Base-by-base conservation (phyloP, 139 green algal species). In the Spirogloea muscicola region DNA sequence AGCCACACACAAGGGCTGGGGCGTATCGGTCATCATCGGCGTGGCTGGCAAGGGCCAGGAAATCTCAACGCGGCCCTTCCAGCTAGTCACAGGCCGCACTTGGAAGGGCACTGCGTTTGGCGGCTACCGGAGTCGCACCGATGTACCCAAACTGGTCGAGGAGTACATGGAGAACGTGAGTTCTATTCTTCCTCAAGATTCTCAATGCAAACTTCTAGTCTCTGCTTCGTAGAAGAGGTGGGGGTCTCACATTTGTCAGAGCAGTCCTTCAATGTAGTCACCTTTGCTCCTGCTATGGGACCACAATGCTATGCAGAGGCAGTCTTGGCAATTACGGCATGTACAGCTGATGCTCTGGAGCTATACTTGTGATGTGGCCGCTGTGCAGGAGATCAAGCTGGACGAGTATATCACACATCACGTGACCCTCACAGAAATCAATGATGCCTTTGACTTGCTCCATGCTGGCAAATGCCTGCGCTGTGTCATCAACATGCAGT, bases 81-180 rank as follows among this genome's bases (percentile, higher is more conserved):
- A 98, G 85, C 88, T 98, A 6, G 80, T 86, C 16, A 86, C 80
- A 27, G 80, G 80, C 2, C 59, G 80, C 25, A 37, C 51, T 39
- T 86, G 80, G 94, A 92, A 88, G 80, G 94, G 94, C 34, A 97
- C 93, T 3, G 94, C 94, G 0, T 99, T 99, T 86, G 94, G 94
- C 0, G 94, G 94, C 5, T 97, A 91, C 83, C 94, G 94, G 83
- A 72, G 40, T 34, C 76, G 81, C 29, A 68, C 67, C 9, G 71
- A 95, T 66, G 94, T 98, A 40, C 94, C 92, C 5, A 80, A 91
- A 62, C 89, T 98, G 18, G 92, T 98, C 10, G 82, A 92, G 18
- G 43, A 64, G 25, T 72, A 69, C 37, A 5, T 82, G 27, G 71
- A 70, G 2, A 70, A 68, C n/a, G 69, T 77, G n/a, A n/a, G n/a